These are phyloP conservation scores for Clavaria fumosa DNA, from an alignment of 768 basidiomycete genomes.

Conservation along the genomic window DNA sequence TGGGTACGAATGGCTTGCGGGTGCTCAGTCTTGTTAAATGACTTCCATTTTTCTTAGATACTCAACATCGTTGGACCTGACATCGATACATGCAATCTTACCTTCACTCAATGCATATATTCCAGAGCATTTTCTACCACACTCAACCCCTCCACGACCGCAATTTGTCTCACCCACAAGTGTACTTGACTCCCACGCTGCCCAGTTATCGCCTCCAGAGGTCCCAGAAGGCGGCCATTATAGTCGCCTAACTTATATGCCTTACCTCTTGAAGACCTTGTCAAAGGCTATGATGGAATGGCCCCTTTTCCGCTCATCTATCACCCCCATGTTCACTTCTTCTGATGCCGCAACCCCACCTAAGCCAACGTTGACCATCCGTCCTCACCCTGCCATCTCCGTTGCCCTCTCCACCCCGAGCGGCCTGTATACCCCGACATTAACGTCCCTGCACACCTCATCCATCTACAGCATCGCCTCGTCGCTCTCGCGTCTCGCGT, in stretches of 20 bases:
- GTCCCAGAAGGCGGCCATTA: constrained; percentile 42
- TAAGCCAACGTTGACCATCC: constrained; percentile 59
- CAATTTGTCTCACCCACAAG: constrained; percentile 24
- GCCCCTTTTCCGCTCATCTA: constrained; percentile 69
- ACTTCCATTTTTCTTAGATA: constrained; percentile 28
- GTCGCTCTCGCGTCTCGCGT: constrained; percentile 40
- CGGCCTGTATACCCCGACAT: constrained; percentile 70
- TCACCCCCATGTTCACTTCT: constrained; percentile 30
- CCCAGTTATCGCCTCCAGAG: constrained; percentile 21
- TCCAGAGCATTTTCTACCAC: constrained; percentile 35
- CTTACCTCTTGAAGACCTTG: constrained; percentile 71
- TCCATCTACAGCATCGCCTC: constrained; percentile 50
- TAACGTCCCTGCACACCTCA: constrained; percentile 35
- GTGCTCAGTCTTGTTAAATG: not conserved
- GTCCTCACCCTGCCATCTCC: constrained; percentile 58
- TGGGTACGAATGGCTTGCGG: constrained; percentile 30
- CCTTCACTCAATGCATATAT: constrained; percentile 55
- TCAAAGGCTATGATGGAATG: constrained; percentile 68
- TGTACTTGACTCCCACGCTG: too few relatives aligned
- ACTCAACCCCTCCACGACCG: constrained; percentile 10
- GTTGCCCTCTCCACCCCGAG: constrained; percentile 69
- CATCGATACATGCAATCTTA: constrained; percentile 44
- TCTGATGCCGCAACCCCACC: constrained; percentile 13
- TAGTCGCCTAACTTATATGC: constrained; percentile 63
- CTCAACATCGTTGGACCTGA: constrained; percentile 62